phyloP scores from a whole-genome alignment of 768 basidiomycete species.

The Omphalotus guepiniiformis region DNA sequence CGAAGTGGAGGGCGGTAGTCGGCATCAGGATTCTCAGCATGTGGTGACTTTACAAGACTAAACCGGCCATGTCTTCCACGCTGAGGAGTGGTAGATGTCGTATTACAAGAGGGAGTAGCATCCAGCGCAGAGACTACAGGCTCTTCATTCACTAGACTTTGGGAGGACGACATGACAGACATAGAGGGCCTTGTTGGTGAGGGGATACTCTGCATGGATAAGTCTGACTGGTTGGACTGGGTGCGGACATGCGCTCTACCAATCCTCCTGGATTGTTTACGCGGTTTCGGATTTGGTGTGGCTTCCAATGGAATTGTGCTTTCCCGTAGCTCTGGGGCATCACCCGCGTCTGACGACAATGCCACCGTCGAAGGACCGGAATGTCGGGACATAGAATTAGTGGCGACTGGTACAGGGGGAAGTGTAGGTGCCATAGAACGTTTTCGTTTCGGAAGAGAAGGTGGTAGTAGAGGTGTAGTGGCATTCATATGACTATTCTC shows the following conservation, averaged over 20 bases:
- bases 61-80: slow-evolving; percentile 16
- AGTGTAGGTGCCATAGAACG: slow-evolving; percentile 6
- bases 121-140: not conserved
- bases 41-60: slow-evolving; percentile 36
- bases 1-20: slow-evolving; percentile 39
- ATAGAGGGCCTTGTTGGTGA: slow-evolving; percentile 4
- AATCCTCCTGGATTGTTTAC: slow-evolving; percentile 36
- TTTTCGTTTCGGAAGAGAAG: slow-evolving; percentile 12
- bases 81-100: slow-evolving; percentile 11
- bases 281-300: slow-evolving; percentile 61
- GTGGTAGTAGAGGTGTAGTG: slow-evolving; percentile 17
- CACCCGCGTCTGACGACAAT: slow-evolving; percentile 37
- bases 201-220: slow-evolving; percentile 4
- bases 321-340: slow-evolving; percentile 18
- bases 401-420: too few relatives aligned
- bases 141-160: too few relatives aligned
- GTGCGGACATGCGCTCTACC: slow-evolving; percentile 5
- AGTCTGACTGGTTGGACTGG: slow-evolving; percentile 7
- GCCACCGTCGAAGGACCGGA: slow-evolving; percentile 15
- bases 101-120: not conserved
- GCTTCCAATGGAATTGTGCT: slow-evolving; percentile 27
- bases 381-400: too few relatives aligned
- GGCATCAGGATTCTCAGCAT: slow-evolving; percentile 44
- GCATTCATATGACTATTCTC: too few relatives aligned
- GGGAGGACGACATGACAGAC: not conserved